phyloP scores from a whole-genome alignment of 441 rosid species.

The Breynia disticha region DNA sequence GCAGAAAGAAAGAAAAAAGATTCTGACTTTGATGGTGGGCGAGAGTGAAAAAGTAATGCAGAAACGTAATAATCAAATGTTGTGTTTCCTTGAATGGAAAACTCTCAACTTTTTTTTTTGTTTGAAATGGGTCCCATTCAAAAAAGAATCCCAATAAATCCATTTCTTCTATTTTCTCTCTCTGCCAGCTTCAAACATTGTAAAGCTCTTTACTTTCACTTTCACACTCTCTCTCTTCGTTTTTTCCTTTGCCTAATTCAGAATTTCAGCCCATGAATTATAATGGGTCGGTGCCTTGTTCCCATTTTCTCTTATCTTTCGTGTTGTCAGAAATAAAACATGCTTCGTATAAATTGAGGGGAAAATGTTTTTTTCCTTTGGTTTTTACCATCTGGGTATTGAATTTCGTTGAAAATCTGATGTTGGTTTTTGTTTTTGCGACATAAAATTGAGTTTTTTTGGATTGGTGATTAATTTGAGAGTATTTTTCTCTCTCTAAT shows the following conservation, averaged over 20 bases:
- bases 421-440: slow-evolving; percentile 7
- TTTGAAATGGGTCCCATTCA: slow-evolving; percentile 27
- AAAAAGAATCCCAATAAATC: slow-evolving; percentile 9
- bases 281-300: slow-evolving; percentile 41
- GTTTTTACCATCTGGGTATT: not conserved
- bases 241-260: slow-evolving; percentile 16
- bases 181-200: slow-evolving; percentile 15
- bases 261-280: slow-evolving; percentile 30
- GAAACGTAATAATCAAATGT: not conserved
- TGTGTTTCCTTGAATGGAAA: slow-evolving; percentile 4
- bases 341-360: slow-evolving; percentile 9
- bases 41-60: slow-evolving; percentile 12
- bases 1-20: slow-evolving; percentile 4
- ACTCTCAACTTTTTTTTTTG: slow-evolving; percentile 12
- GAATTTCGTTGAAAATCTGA: not conserved
- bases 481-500: not conserved
- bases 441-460: not conserved
- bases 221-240: slow-evolving; percentile 11
- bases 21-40: slow-evolving; percentile 18
- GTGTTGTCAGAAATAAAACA: slow-evolving; percentile 37
- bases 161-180: slow-evolving; percentile 13
- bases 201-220: slow-evolving; percentile 30
- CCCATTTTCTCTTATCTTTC: slow-evolving; percentile 23
- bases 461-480: not conserved
- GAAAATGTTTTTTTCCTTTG: slow-evolving; percentile 6